These are phyloP conservation scores for Odonthalia washingtoniensis DNA, from an alignment of 31 red algal genomes.

Conservation along the genomic window DNA sequence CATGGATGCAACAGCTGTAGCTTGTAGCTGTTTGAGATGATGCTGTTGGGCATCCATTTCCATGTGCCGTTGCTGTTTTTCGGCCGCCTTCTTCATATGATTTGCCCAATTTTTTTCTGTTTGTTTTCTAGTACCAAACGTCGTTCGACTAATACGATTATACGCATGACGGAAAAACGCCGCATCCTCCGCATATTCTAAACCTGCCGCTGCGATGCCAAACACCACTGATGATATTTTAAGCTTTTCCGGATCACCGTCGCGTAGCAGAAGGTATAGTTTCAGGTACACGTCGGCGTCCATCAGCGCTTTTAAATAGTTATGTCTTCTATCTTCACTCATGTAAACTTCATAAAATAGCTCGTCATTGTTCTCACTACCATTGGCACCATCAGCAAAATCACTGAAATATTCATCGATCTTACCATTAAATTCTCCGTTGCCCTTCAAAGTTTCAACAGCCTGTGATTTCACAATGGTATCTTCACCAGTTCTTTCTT, in stretches of 20 bases:
- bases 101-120: conserved; percentile 67
- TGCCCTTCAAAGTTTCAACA: no score
- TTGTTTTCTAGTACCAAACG: conserved; percentile 69
- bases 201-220: conserved; percentile 86
- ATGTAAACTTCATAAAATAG: conserved; percentile 73
- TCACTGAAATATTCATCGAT: background rate
- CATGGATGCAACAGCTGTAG: no score
- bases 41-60: no score
- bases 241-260: conserved; percentile 90
- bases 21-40: no score
- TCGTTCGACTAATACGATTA: conserved; percentile 82
- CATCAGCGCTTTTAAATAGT: conserved; percentile 83
- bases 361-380: conserved; percentile 15
- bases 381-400: background rate
- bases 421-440: no score
- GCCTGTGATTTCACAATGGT: no score
- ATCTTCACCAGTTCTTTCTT: no score
- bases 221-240: conserved; percentile 80
- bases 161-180: conserved; percentile 94
- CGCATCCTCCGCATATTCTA: no score
- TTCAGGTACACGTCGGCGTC: conserved; percentile 83
- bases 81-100: conserved; percentile 56
- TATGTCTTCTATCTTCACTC: conserved; percentile 52
- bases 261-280: conserved; percentile 89
- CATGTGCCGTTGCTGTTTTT: conserved; percentile 42